A percentile compares a stretch with the other conserved stretches of the same genome.
phyloP scores from a whole-genome alignment of 2,329 filamentous ascomycete genomes.

The Claviceps sp. region DNA sequence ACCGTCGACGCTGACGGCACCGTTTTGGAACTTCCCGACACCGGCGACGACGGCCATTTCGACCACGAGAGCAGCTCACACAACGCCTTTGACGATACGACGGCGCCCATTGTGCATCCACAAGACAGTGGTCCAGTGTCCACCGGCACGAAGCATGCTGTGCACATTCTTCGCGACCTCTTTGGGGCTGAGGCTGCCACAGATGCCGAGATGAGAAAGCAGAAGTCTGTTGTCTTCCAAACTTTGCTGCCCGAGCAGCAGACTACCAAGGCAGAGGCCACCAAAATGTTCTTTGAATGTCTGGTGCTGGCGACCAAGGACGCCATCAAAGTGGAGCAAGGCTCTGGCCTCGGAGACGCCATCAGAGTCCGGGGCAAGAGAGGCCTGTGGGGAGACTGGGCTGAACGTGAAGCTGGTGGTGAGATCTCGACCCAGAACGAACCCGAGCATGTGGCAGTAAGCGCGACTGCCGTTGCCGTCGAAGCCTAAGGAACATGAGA shows the following conservation, averaged over 20 bases:
- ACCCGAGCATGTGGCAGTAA: slow-evolving; percentile 22
- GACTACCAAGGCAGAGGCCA: slow-evolving; percentile 80
- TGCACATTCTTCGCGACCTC: slow-evolving; percentile 81
- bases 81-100: slow-evolving; percentile 67
- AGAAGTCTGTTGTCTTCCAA: slow-evolving; percentile 73
- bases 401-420: slow-evolving; percentile 59
- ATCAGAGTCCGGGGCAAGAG: slow-evolving; percentile 82
- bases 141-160: slow-evolving; percentile 84
- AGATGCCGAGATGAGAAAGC: slow-evolving; percentile 59
- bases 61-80: slow-evolving; percentile 30
- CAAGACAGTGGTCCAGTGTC: slow-evolving; percentile 79
- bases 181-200: slow-evolving; percentile 64
- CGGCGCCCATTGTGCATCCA: slow-evolving; percentile 61
- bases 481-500: slow-evolving; percentile 17
- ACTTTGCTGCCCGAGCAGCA: slow-evolving; percentile 72
- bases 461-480: slow-evolving; percentile 22
- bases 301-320: slow-evolving; percentile 95
- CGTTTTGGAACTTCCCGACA: slow-evolving; percentile 48
- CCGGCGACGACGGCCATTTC: slow-evolving; percentile 32
- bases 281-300: slow-evolving; percentile 99
- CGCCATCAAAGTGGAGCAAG: slow-evolving; percentile 91
- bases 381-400: slow-evolving; percentile 95
- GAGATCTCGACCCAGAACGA: slow-evolving; percentile 42
- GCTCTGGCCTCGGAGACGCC: slow-evolving; percentile 58
- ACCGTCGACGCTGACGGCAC: slow-evolving; percentile 47